These are phyloP conservation scores for Lactuca saligna DNA, from an alignment of 129 eudicot genomes.

Conservation along the genomic window DNA sequence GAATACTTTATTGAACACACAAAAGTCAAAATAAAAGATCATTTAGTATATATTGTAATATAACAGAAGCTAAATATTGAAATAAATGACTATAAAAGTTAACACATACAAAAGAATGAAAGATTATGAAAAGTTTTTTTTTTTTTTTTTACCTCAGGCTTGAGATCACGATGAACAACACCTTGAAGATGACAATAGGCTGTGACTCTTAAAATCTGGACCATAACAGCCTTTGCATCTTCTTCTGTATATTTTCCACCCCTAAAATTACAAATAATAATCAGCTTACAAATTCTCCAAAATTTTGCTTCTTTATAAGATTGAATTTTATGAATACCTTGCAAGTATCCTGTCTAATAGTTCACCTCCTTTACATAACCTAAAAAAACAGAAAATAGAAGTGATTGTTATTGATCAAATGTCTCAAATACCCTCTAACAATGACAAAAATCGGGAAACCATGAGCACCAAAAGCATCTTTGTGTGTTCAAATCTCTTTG, in stretches of 20 bases:
- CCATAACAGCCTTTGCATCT: constrained; percentile 90
- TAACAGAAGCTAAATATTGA: background rate
- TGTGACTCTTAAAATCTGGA: constrained; percentile 81
- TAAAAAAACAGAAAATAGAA: constrained; percentile 27
- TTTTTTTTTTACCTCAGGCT: constrained; percentile 77
- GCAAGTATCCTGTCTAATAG: constrained; percentile 89
- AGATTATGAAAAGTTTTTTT: too few species aligned
- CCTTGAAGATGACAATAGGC: constrained; percentile 99
- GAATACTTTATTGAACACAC: constrained; percentile 14
- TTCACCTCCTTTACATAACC: constrained; percentile 99
- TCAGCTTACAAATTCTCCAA: constrained; percentile 8
- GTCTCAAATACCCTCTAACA: constrained; percentile 23
- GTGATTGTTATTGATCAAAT: background rate
- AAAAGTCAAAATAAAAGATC: constrained; percentile 14
- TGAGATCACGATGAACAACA: constrained; percentile 94
- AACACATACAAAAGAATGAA: background rate
- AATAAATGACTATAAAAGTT: background rate
- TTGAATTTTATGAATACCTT: constrained; percentile 41
- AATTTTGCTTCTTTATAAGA: background rate
- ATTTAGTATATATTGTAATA: background rate
- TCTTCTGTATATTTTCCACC: constrained; percentile 99
- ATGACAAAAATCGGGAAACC: background rate
- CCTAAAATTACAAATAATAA: constrained; percentile 35
- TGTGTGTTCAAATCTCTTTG: too few species aligned
- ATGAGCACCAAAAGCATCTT: background rate